These are phyloP conservation scores for Waltergamsia citrina DNA, from an alignment of 2,329 filamentous ascomycete genomes.

Conservation along the genomic window DNA sequence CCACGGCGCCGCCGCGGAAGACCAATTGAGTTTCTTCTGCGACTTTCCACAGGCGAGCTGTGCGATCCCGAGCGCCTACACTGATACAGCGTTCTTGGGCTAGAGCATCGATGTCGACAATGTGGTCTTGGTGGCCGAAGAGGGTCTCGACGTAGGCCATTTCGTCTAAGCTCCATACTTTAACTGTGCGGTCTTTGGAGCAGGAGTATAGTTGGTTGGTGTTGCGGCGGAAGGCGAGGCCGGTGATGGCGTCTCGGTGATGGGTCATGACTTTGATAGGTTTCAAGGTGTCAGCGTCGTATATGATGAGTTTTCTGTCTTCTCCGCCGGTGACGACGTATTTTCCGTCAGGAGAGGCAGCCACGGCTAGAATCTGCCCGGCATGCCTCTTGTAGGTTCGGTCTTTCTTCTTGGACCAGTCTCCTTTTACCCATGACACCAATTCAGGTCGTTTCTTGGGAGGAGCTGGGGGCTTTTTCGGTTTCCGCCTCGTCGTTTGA, in stretches of 20 bases:
- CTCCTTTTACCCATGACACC: slow-evolving; percentile 53
- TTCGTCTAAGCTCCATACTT: slow-evolving; percentile 89
- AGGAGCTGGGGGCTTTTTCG: slow-evolving; percentile 46
- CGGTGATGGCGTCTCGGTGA: slow-evolving; percentile 80
- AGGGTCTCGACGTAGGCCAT: slow-evolving; percentile 91
- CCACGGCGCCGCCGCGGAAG: slow-evolving; percentile 72
- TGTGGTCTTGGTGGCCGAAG: slow-evolving; percentile 89
- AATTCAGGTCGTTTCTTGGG: slow-evolving; percentile 54
- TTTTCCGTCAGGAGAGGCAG: slow-evolving; percentile 80
- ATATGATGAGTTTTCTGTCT: slow-evolving; percentile 78
- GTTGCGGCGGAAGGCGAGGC: slow-evolving; percentile 74
- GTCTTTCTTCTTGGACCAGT: slow-evolving; percentile 49
- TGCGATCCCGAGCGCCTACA: slow-evolving; percentile 84
- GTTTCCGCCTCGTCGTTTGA: slow-evolving; percentile 48
- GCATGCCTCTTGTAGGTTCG: slow-evolving; percentile 68
- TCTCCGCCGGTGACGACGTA: slow-evolving; percentile 85
- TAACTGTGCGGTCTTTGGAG: slow-evolving; percentile 86
- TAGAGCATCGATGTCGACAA: slow-evolving; percentile 75
- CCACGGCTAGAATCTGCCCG: slow-evolving; percentile 71
- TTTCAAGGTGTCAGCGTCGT: slow-evolving; percentile 71
- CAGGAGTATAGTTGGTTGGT: slow-evolving; percentile 90
- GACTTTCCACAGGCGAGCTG: slow-evolving; percentile 91
- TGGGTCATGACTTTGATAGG: slow-evolving; percentile 81
- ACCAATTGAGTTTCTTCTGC: slow-evolving; percentile 92
- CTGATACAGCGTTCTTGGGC: slow-evolving; percentile 83